These are phyloP conservation scores for Ballota nigra DNA, from an alignment of 257 asterid species.

Conservation along the genomic window DNA sequence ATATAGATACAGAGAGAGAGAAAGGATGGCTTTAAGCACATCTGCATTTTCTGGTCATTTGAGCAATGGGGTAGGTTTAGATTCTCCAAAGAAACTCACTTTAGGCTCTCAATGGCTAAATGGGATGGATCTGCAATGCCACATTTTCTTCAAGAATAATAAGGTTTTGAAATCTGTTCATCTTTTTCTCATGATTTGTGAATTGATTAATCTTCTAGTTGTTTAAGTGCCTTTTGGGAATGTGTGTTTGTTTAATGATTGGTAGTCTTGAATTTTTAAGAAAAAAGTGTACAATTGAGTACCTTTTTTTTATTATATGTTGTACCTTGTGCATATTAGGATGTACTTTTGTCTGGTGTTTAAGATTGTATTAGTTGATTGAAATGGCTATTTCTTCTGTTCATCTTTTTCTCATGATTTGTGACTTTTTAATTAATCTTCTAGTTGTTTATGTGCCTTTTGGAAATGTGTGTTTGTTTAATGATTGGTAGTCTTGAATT, in stretches of 20 bases:
- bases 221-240: background rate
- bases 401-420: background rate
- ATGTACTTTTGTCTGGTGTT: background rate
- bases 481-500: background rate
- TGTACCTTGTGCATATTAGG: background rate
- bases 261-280: background rate
- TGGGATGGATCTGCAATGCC: slow-evolving; percentile 51
- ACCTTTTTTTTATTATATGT: background rate
- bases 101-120: slow-evolving; percentile 39
- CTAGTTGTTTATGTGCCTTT: background rate
- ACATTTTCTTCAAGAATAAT: slow-evolving; percentile 27
- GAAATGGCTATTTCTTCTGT: slow-evolving; percentile 23
- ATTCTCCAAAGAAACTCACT: slow-evolving; percentile 30
- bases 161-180: slow-evolving; percentile 43
- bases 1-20: background rate
- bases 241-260: background rate
- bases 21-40: slow-evolving; percentile 60
- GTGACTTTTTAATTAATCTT: background rate
- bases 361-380: slow-evolving; percentile 22
- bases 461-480: background rate
- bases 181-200: background rate
- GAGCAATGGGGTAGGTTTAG: slow-evolving; percentile 39
- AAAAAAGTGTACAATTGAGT: background rate
- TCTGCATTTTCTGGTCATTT: slow-evolving; percentile 48
- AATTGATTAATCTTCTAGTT: background rate